Percentiles rank a stretch among this genome's conserved stretches.
Conservation (phyloP, 768 basidiomycete species). For the Phaeolepiota aurea region DNA sequence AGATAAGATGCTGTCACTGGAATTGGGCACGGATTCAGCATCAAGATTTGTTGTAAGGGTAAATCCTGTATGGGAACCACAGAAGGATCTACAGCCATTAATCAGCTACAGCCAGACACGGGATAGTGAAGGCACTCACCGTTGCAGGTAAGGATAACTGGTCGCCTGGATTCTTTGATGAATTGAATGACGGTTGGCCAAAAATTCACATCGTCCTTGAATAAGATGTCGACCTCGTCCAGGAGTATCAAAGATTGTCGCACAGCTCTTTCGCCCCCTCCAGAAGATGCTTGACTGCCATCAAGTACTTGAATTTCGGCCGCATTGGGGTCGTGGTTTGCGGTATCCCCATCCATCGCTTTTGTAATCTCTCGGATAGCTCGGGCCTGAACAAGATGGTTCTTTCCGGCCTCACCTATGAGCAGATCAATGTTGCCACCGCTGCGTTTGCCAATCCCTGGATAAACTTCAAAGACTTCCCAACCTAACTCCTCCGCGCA, state of each 20-base stretch:
- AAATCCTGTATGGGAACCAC: constrained; percentile 67
- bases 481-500: constrained; percentile 91
- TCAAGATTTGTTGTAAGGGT: constrained; percentile 65
- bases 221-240: constrained; percentile 94
- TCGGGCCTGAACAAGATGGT: constrained; percentile 59
- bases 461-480: constrained; percentile 96
- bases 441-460: constrained; percentile 87
- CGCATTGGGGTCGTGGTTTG: no score
- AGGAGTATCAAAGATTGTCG: constrained; percentile 85
- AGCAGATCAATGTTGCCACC: constrained; percentile 70
- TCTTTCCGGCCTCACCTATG: constrained; percentile 90
- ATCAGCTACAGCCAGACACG: constrained; percentile 3
- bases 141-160: constrained; percentile 93
- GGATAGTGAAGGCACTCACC: constrained; percentile 36
- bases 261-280: constrained; percentile 21
- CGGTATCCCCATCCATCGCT: no score
- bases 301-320: no score
- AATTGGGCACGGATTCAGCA: constrained; percentile 53
- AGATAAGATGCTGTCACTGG: constrained; percentile 60
- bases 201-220: constrained; percentile 77
- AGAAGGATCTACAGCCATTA: constrained; percentile 45
- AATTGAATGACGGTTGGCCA: constrained; percentile 78
- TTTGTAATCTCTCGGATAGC: not conserved
- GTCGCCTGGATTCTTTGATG: constrained; percentile 76
- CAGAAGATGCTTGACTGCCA: constrained; percentile 2